Percentiles rank a stretch among this genome's conserved stretches.
phyloP scores from a whole-genome alignment of 2,329 filamentous ascomycete species.

The Colletotrichum sp. region DNA sequence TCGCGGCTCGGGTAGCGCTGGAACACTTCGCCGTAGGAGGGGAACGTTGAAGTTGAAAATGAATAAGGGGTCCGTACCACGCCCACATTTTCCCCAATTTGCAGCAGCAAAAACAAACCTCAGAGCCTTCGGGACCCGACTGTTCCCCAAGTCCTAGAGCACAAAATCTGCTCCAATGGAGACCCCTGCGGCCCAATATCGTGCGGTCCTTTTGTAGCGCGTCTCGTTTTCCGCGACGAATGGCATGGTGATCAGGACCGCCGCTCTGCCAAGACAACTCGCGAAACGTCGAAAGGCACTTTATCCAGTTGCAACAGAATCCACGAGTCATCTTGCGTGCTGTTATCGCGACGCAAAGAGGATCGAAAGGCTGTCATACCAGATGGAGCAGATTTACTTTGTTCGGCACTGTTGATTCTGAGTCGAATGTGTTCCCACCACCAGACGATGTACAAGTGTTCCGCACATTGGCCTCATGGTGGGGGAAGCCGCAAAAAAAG shows the following conservation, averaged over 20 bases:
- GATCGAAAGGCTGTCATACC: not conserved
- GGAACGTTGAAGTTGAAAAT: not conserved
- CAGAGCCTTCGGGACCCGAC: not conserved
- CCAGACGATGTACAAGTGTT: not conserved
- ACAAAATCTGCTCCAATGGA: not conserved
- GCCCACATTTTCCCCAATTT: not conserved
- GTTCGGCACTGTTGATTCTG: not conserved
- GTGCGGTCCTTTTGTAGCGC: constrained; percentile 9
- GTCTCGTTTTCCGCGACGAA: constrained; percentile 1
- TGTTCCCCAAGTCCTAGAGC: not conserved
- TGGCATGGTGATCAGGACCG: constrained; percentile 3
- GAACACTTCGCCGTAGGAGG: not conserved
- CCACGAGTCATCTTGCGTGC: not conserved
- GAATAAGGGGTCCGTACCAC: not conserved
- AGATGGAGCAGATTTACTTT: not conserved
- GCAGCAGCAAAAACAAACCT: not conserved
- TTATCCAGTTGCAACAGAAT: not conserved
- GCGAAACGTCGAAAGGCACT: not conserved
- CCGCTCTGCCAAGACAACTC: not conserved
- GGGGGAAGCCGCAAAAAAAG: not conserved
- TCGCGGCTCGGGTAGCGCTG: not conserved
- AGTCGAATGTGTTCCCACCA: not conserved
- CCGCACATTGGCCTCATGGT: not conserved
- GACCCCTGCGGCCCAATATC: constrained; percentile 1
- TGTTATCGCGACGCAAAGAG: not conserved